These are phyloP conservation scores for Teunomyces aglyptinius DNA, from an alignment of 805 yeast species.

Conservation along the genomic window DNA sequence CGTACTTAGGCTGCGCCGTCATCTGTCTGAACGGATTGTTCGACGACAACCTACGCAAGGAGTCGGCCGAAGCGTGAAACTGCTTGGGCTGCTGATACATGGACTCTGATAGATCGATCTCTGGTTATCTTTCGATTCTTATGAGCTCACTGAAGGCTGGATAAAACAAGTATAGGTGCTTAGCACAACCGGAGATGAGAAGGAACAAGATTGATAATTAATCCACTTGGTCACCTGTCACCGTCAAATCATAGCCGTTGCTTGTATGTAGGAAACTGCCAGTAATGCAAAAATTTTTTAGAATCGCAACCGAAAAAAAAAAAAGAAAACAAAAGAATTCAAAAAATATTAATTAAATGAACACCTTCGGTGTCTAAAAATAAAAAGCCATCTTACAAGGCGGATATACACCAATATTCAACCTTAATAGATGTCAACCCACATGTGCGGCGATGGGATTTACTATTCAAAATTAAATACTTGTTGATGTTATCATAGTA, in stretches of 20 bases:
- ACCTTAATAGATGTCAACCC: too few relatives aligned
- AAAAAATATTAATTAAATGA: not conserved
- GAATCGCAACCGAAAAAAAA: not conserved
- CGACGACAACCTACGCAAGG: constrained; percentile 51
- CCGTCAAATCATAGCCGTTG: not conserved
- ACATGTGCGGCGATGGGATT: too few relatives aligned
- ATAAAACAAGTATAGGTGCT: not conserved
- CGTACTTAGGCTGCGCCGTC: constrained; percentile 7
- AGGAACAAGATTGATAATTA: not conserved
- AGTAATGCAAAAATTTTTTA: constrained; percentile 1
- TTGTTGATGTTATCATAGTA: too few relatives aligned
- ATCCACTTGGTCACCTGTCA: constrained; percentile 2
- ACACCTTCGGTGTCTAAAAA: not conserved
- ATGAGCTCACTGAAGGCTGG: not conserved
- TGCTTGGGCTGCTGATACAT: constrained; percentile 43
- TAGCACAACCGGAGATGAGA: not conserved
- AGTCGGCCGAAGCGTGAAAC: constrained; percentile 32
- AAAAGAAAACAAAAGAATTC: not conserved
- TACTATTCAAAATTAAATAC: too few relatives aligned
- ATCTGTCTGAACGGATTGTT: constrained; percentile 70
- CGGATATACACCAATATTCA: too few relatives aligned
- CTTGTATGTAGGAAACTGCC: not conserved
- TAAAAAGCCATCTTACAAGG: not conserved
- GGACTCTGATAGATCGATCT: not conserved
- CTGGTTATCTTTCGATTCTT: not conserved